Percentiles rank a stretch among this genome's conserved stretches.
phyloP scores from a whole-genome alignment of 768 basidiomycete genomes.

The Phylloporus sp. region DNA sequence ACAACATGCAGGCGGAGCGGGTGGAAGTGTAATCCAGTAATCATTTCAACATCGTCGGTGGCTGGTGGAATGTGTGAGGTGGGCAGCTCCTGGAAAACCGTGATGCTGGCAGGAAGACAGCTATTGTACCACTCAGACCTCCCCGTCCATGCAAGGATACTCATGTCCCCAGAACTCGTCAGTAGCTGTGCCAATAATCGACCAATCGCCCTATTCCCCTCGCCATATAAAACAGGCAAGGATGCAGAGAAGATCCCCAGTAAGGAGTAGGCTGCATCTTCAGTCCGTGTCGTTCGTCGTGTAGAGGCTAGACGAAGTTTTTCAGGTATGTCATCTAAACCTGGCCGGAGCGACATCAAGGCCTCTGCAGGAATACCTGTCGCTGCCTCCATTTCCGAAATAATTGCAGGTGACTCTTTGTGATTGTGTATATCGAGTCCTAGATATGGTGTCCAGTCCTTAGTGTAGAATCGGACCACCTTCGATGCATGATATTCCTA shows the following conservation, averaged over 20 bases:
- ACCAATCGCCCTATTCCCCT: slow-evolving; percentile 8
- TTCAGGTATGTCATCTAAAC: background rate
- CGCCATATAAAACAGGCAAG: slow-evolving; percentile 11
- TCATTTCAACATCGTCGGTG: background rate
- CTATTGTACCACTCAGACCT: slow-evolving; percentile 1
- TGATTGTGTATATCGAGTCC: slow-evolving; percentile 4
- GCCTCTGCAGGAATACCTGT: background rate
- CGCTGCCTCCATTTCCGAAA: slow-evolving; percentile 9
- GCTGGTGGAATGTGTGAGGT: slow-evolving; percentile 1
- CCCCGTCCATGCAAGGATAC: slow-evolving; percentile 10
- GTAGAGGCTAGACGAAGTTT: slow-evolving; percentile 6
- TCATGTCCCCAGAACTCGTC: slow-evolving; percentile 2
- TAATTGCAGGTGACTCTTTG: slow-evolving; percentile 2
- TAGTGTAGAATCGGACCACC: slow-evolving; percentile 8
- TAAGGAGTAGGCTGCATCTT: slow-evolving; percentile 13
- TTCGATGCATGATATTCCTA: slow-evolving; percentile 15
- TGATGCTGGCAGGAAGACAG: slow-evolving; percentile 2
- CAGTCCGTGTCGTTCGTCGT: slow-evolving; percentile 4
- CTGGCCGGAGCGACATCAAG: slow-evolving; percentile 5
- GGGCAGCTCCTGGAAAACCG: background rate
- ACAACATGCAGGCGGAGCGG: background rate
- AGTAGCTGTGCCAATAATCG: slow-evolving; percentile 6
- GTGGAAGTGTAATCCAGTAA: background rate
- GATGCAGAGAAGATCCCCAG: slow-evolving; percentile 9
- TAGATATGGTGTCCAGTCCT: slow-evolving; percentile 10